phyloP scores from a whole-genome alignment of 2,329 filamentous ascomycete species.

The Magnaporthales sp. region DNA sequence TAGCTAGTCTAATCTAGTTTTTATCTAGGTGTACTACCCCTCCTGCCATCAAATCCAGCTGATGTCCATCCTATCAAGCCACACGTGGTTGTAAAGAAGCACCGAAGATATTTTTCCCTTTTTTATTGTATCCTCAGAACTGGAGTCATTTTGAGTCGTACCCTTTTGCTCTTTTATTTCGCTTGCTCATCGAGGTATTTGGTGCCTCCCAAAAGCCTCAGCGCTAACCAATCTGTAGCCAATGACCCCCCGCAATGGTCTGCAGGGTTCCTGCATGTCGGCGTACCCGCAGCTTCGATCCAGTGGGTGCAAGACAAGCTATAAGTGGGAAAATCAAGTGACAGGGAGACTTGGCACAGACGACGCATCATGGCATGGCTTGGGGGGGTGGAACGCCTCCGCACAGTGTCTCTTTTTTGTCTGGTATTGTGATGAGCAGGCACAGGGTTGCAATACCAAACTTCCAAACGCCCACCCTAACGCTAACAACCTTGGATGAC shows the following conservation, averaged over 20 bases:
- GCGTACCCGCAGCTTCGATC: neutral
- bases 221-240: neutral
- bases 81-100: no score
- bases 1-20: no score
- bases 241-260: neutral
- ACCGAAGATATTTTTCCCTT: neutral
- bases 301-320: neutral
- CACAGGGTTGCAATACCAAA: neutral
- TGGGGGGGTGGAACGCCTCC: no score
- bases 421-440: neutral
- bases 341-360: neutral
- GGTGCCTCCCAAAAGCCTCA: neutral
- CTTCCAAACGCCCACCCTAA: neutral
- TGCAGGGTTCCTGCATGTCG: neutral
- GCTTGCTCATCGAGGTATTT: no score
- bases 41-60: no score
- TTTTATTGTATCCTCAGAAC: neutral
- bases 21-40: no score
- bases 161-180: neutral
- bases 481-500: neutral
- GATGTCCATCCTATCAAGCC: no score
- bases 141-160: neutral
- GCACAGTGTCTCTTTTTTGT: neutral
- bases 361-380: neutral
- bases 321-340: neutral